phyloP scores from a whole-genome alignment of 108 stramenopile species.

The Cyclotella sp. region DNA sequence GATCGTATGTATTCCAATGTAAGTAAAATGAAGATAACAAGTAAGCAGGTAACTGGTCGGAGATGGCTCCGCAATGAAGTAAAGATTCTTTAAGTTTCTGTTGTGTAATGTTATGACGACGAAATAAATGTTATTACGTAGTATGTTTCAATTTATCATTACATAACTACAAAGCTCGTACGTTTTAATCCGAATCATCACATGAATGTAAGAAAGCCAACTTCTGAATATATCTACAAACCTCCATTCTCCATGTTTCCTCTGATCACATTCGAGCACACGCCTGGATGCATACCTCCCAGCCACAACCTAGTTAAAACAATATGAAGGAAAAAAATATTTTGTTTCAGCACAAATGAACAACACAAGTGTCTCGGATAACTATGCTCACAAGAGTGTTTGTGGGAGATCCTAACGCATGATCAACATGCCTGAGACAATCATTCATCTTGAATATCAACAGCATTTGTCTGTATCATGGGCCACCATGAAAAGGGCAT shows the following conservation, averaged over 20 bases:
- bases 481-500: background rate
- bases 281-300: conserved; percentile 78
- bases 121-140: background rate
- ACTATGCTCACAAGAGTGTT: conserved; percentile 59
- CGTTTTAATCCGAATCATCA: conserved; percentile 64
- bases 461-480: conserved; percentile 72
- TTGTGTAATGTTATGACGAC: conserved; percentile 1
- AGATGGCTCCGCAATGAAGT: no score
- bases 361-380: background rate
- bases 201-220: conserved; percentile 67
- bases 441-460: conserved; percentile 96
- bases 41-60: no score
- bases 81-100: no score
- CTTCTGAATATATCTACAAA: conserved; percentile 27
- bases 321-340: background rate
- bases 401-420: conserved; percentile 78
- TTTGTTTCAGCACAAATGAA: background rate
- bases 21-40: no score
- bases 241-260: conserved; percentile 10
- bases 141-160: background rate
- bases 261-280: conserved; percentile 54
- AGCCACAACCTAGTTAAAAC: conserved; percentile 50
- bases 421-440: conserved; percentile 93
- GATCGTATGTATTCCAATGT: no score
- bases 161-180: conserved; percentile 36